Conservation (phyloP, 2,329 filamentous ascomycete species). For the Pseudogymnoascus sp. region DNA sequence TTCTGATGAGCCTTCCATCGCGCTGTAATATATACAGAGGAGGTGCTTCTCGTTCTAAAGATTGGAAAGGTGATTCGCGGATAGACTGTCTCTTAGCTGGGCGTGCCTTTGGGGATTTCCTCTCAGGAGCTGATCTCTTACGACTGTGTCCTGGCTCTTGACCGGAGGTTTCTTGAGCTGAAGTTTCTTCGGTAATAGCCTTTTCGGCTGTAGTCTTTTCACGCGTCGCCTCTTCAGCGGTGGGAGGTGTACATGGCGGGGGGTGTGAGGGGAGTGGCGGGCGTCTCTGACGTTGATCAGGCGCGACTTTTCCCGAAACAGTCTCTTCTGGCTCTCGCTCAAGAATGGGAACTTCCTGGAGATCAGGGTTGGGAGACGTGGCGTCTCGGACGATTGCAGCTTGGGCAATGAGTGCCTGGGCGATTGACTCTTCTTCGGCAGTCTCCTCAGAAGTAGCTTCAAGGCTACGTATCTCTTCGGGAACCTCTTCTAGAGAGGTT, state of each 20-base stretch:
- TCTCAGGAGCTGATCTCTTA: not conserved
- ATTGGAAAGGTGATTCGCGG: not conserved
- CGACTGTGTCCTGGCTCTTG: not conserved
- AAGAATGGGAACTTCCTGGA: not conserved
- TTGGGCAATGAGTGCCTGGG: not conserved
- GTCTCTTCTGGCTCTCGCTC: not conserved
- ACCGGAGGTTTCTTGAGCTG: not conserved
- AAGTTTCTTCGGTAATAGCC: not conserved
- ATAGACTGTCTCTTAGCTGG: slow-evolving; percentile 3
- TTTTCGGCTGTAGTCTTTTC: not conserved
- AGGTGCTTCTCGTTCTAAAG: not conserved
- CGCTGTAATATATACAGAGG: not conserved
- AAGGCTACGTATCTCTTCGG: not conserved
- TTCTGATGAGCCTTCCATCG: not conserved
- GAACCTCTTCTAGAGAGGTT: not conserved
- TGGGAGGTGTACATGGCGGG: too few relatives aligned
- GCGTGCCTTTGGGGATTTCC: not conserved
- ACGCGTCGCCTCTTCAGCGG: too few relatives aligned
- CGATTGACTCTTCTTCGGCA: not conserved
- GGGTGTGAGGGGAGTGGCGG: too few relatives aligned
- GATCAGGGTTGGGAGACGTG: not conserved
- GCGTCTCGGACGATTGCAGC: not conserved
- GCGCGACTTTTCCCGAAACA: not conserved
- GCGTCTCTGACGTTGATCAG: not conserved
- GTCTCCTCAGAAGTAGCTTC: not conserved